Conservation (phyloP, 352 stramenopile genomes). For the Globisporangium orthogonon region DNA sequence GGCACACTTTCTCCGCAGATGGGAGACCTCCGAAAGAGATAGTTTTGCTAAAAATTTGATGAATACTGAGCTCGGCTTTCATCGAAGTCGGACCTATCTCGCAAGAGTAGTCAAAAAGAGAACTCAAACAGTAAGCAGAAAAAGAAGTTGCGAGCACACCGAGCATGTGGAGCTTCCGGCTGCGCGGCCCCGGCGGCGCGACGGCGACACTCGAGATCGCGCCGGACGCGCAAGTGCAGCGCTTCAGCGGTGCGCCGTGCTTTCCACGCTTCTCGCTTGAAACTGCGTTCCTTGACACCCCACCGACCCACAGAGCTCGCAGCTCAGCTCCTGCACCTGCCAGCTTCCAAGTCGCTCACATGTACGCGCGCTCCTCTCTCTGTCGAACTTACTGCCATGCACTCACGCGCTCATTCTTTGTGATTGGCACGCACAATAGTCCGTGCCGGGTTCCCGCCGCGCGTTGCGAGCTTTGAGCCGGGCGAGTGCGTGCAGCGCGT, state of each 20-base stretch:
- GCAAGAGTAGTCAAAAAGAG: no score
- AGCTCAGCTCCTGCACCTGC: conserved; percentile 34
- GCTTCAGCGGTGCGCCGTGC: conserved; percentile 36
- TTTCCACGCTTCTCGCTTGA: neutral
- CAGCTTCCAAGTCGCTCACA: conserved; percentile 29
- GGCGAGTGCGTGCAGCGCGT: conserved; percentile 35
- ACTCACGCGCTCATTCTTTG: no score
- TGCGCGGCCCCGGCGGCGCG: conserved; percentile 56
- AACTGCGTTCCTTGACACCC: neutral
- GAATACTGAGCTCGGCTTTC: no score
- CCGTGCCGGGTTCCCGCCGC: conserved; percentile 61
- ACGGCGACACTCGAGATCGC: conserved; percentile 42
- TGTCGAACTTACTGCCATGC: neutral
- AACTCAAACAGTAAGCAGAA: no score
- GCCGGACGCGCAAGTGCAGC: conserved; percentile 26
- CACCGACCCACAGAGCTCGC: conserved; percentile 24
- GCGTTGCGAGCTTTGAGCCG: conserved; percentile 24
- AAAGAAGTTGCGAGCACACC: no score
- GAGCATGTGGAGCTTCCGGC: conserved; percentile 55
- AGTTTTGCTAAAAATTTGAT: no score
- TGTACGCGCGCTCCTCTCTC: conserved; percentile 21
- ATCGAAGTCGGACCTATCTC: no score
- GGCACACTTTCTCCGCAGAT: no score
- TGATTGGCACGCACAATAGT: conserved; percentile 20
- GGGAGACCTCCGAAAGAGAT: no score